Percentiles rank a stretch among this genome's conserved stretches.
These are phyloP conservation scores for Oxyria digyna DNA, from an alignment of 148 eudicot genomes.

Conservation along the genomic window DNA sequence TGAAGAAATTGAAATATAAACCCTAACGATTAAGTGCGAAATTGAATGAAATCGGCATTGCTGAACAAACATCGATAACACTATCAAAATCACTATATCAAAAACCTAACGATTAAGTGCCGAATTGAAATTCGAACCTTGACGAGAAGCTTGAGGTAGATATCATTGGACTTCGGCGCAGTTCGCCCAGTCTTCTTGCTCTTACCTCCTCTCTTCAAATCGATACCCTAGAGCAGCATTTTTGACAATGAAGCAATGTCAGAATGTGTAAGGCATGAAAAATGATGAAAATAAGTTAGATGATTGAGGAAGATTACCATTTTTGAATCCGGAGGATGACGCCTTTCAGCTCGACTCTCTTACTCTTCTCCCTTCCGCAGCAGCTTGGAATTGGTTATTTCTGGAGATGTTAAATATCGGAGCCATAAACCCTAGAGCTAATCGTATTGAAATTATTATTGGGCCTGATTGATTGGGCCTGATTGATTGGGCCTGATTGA, in stretches of 20 bases:
- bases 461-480: too few species aligned
- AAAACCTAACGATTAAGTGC: background rate
- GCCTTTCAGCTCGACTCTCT: background rate
- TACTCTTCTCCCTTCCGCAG: background rate
- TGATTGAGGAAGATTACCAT: background rate
- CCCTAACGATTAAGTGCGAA: too few species aligned
- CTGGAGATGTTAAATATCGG: background rate
- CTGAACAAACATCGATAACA: background rate
- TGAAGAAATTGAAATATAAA: too few species aligned
- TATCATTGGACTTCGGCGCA: slow-evolving; percentile 50
- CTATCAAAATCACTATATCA: background rate
- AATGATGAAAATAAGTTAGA: background rate
- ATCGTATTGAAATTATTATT: background rate
- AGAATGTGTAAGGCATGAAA: background rate
- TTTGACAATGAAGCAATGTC: background rate
- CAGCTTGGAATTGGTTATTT: background rate
- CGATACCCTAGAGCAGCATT: slow-evolving; percentile 37
- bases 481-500: too few species aligned
- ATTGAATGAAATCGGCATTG: too few species aligned
- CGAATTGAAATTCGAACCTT: slow-evolving; percentile 21
- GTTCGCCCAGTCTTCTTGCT: slow-evolving; percentile 52
- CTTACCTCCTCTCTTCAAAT: slow-evolving; percentile 63
- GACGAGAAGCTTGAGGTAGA: slow-evolving; percentile 57
- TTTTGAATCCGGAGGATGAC: background rate
- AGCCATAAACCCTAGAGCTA: background rate